These are phyloP conservation scores for Pneumocystis murina DNA, from an alignment of 1,139 yeast genomes.

Conservation along the genomic window DNA sequence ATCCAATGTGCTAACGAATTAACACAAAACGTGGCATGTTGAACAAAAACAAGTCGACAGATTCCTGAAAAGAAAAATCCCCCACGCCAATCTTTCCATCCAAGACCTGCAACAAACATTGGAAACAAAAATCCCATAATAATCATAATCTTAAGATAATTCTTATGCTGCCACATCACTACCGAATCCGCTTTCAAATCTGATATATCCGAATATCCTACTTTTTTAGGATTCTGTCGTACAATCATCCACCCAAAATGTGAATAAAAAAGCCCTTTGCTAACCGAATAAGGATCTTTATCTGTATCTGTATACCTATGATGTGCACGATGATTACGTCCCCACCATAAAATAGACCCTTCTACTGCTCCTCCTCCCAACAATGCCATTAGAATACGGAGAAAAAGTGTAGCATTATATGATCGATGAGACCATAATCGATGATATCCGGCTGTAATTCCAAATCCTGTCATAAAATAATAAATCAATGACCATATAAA, in stretches of 20 bases:
- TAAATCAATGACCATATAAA: slow-evolving; percentile 42
- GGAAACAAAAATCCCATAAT: slow-evolving; percentile 62
- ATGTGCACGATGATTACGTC: slow-evolving; percentile 91
- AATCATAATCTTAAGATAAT: slow-evolving; percentile 57
- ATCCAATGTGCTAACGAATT: slow-evolving; percentile 98
- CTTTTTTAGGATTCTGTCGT: slow-evolving; percentile 83
- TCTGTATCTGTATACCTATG: slow-evolving; percentile 94
- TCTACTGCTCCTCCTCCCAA: slow-evolving; percentile 93
- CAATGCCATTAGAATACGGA: slow-evolving; percentile 57
- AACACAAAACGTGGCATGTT: slow-evolving; percentile 97
- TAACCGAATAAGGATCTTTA: slow-evolving; percentile 95
- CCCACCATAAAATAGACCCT: slow-evolving; percentile 99
- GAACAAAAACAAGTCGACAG: slow-evolving; percentile 66
- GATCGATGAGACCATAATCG: slow-evolving; percentile 82
- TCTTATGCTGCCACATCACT: slow-evolving; percentile 85
- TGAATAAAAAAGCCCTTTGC: slow-evolving; percentile 87
- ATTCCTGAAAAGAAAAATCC: slow-evolving; percentile 88
- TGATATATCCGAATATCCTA: slow-evolving; percentile 91
- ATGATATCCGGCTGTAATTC: slow-evolving; percentile 94
- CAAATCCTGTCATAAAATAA: slow-evolving; percentile 63
- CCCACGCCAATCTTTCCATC: slow-evolving; percentile 85
- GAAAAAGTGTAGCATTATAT: slow-evolving; percentile 58
- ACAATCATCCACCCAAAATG: slow-evolving; percentile 97
- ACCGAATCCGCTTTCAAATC: slow-evolving; percentile 84
- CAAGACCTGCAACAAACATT: slow-evolving; percentile 54